Evolutionary conservation across 2,329 filamentous ascomycete species (phyloP).

Genomic region (Scedosporium apiospermum): DNA sequence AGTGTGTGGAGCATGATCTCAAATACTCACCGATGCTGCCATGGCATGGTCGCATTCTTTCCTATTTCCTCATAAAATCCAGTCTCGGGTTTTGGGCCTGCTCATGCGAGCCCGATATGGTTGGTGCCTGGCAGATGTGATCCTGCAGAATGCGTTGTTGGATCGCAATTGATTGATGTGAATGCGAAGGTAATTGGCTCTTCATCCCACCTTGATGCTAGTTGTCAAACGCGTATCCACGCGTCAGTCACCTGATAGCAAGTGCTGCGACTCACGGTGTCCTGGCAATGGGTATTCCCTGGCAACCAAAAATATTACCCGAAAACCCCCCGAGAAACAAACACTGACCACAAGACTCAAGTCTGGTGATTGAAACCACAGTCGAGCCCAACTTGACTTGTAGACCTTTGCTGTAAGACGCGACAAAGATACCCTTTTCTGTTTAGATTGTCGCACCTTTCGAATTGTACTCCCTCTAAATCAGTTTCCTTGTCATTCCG

Average conservation of each 20-base stretch:
- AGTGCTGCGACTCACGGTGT: background rate
- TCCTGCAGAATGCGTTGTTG: too few relatives aligned
- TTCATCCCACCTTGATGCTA: too few relatives aligned
- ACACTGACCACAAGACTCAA: background rate
- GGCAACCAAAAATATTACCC: constrained; percentile 4
- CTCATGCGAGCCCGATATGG: too few relatives aligned
- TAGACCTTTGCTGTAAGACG: background rate
- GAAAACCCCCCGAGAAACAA: constrained; percentile 4
- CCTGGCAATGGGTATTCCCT: background rate
- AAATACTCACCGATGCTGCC: too few relatives aligned
- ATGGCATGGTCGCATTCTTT: too few relatives aligned
- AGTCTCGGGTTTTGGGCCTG: too few relatives aligned
- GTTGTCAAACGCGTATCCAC: background rate
- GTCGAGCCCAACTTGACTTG: background rate
- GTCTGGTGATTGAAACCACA: background rate
- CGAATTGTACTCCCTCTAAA: background rate
- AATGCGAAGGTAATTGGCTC: too few relatives aligned
- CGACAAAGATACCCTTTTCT: background rate
- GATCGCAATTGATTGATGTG: too few relatives aligned
- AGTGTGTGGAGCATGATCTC: too few relatives aligned
- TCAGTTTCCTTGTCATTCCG: background rate
- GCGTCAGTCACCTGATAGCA: background rate
- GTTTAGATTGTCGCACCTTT: background rate
- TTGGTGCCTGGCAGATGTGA: too few relatives aligned
- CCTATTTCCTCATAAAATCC: too few relatives aligned